These are phyloP conservation scores for Trifolium pratense DNA, from an alignment of 306 rosid species.

Conservation along the genomic window DNA sequence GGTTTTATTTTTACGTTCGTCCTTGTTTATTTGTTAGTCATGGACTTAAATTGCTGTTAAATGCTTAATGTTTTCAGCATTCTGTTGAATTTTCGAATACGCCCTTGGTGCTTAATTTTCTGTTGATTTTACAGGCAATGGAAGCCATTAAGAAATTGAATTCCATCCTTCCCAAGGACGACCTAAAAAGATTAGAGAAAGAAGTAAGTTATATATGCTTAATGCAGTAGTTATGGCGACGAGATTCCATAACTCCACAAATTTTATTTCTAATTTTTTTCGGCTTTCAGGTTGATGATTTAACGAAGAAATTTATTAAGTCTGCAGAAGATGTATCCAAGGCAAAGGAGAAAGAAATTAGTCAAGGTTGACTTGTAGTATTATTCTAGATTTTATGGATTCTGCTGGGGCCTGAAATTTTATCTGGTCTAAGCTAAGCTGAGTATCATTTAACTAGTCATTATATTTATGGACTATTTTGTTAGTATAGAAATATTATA, in stretches of 20 bases:
- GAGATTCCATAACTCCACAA: slow-evolving; percentile 23
- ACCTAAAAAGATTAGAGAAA: slow-evolving; percentile 87
- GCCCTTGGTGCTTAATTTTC: background rate
- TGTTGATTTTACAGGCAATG: slow-evolving; percentile 67
- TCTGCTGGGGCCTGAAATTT: slow-evolving; percentile 12
- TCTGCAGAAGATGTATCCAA: slow-evolving; percentile 81
- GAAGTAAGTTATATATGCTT: slow-evolving; percentile 60
- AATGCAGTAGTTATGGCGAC: slow-evolving; percentile 1
- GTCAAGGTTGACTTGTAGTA: slow-evolving; percentile 53
- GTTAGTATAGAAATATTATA: slow-evolving; percentile 32
- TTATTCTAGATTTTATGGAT: slow-evolving; percentile 12
- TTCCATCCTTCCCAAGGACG: slow-evolving; percentile 81
- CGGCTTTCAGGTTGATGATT: slow-evolving; percentile 71
- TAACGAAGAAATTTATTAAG: slow-evolving; percentile 83
- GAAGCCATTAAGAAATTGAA: slow-evolving; percentile 77
- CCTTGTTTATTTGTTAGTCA: slow-evolving; percentile 9
- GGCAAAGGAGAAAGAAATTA: slow-evolving; percentile 85
- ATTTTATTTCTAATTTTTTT: slow-evolving; percentile 38
- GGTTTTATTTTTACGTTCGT: background rate
- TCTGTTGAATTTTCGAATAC: slow-evolving; percentile 21
- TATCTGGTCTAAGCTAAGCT: slow-evolving; percentile 21
- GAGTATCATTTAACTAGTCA: slow-evolving; percentile 18
- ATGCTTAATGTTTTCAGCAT: slow-evolving; percentile 1
- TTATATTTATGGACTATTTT: slow-evolving; percentile 16
- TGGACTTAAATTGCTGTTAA: background rate